phyloP scores from a whole-genome alignment of 2,329 filamentous ascomycete genomes.

The Trichoderma semiorbis region DNA sequence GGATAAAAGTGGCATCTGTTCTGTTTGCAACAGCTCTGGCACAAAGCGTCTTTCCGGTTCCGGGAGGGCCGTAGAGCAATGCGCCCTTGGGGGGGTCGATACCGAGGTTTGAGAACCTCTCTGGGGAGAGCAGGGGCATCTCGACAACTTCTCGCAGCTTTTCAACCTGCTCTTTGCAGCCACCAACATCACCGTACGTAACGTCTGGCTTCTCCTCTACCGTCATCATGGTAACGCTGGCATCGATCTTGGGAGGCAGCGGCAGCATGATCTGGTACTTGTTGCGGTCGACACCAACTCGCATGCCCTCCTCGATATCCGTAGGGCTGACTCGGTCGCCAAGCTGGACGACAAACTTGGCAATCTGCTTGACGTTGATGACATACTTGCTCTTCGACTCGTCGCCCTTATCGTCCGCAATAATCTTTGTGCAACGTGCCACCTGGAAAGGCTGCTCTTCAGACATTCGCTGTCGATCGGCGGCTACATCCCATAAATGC shows the following conservation, averaged over 20 bases:
- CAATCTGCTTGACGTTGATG: conserved; percentile 99
- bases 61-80: conserved; percentile 90
- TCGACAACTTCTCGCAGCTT: conserved; percentile 98
- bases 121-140: conserved; percentile 93
- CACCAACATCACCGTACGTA: conserved; percentile 96
- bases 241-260: conserved; percentile 96
- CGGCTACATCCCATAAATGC: conserved; percentile 97
- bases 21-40: conserved; percentile 95
- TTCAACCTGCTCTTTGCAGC: conserved; percentile 99
- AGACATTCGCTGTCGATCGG: conserved; percentile 96
- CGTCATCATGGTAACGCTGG: conserved; percentile 99
- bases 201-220: conserved; percentile 99
- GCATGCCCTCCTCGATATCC: conserved; percentile 99
- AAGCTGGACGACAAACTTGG: conserved; percentile 97
- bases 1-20: conserved; percentile 97
- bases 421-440: conserved; percentile 98
- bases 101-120: conserved; percentile 96
- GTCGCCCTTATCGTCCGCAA: conserved; percentile 88
- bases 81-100: conserved; percentile 98
- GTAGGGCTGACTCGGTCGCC: conserved; percentile 95
- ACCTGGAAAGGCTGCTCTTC: conserved; percentile 98
- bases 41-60: conserved; percentile 98
- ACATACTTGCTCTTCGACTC: conserved; percentile 99
- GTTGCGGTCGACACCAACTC: conserved; percentile 95
- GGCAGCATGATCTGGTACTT: conserved; percentile 99